phyloP scores from a whole-genome alignment of 805 yeast species.

The Candida wancherniae region DNA sequence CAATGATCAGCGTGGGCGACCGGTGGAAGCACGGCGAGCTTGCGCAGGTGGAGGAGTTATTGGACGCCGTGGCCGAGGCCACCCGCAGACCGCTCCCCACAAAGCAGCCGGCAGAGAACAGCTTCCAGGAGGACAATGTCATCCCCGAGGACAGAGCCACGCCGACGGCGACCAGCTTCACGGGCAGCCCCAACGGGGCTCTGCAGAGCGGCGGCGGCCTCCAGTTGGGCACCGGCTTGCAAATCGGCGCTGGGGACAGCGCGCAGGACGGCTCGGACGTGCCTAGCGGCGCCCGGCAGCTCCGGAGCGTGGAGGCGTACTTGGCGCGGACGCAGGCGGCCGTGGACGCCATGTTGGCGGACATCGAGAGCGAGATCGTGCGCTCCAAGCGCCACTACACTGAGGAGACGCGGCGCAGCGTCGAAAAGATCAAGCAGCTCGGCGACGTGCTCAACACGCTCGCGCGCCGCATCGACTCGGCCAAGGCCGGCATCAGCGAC shows the following conservation, averaged over 20 bases:
- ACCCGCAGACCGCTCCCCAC: neutral
- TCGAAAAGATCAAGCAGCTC: conserved; percentile 26
- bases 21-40: conserved; percentile 4
- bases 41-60: conserved; percentile 3
- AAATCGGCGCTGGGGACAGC: no score
- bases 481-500: conserved; percentile 21
- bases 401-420: conserved; percentile 23
- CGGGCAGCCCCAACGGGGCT: no score
- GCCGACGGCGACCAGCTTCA: no score
- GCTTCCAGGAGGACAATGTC: no score
- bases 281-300: conserved; percentile 10
- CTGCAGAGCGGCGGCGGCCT: no score
- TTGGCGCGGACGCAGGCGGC: conserved; percentile 16
- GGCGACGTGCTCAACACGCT: conserved; percentile 21
- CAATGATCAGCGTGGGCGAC: conserved; percentile 3
- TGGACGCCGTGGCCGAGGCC: conserved; percentile 2
- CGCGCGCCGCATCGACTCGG: conserved; percentile 22
- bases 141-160: no score
- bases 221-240: no score
- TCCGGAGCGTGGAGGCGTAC: conserved; percentile 16
- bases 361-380: conserved; percentile 17
- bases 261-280: neutral
- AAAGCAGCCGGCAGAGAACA: no score
- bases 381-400: conserved; percentile 20
- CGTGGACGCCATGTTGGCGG: conserved; percentile 18